Evolutionary conservation across 805 yeast species (phyloP).

Genomic region (Wickerhamiella sorbophila): DNA sequence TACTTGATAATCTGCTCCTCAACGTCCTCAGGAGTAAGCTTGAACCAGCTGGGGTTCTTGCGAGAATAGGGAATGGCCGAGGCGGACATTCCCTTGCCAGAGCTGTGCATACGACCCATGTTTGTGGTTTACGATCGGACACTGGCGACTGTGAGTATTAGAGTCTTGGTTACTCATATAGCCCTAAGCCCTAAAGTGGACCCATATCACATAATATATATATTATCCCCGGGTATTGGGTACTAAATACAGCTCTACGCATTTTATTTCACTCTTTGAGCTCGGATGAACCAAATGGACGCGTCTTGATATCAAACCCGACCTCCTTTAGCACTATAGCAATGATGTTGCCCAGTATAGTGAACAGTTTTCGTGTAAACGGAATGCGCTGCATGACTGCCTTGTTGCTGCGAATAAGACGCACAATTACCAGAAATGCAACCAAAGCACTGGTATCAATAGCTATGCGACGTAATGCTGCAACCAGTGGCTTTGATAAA

Average conservation of each 20-base stretch:
- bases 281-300: background rate
- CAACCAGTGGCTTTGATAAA: background rate
- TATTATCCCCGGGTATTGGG: background rate
- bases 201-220: background rate
- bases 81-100: conserved; percentile 99
- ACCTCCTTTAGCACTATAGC: conserved; percentile 16
- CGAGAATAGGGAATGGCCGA: conserved; percentile 99
- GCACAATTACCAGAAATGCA: conserved; percentile 10
- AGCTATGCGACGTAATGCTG: conserved; percentile 8
- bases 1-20: conserved; percentile 97
- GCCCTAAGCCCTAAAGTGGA: conserved; percentile 2
- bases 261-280: too few species aligned
- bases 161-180: background rate
- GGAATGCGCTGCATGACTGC: conserved; percentile 10
- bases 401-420: conserved; percentile 13
- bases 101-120: conserved; percentile 99
- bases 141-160: background rate
- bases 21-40: conserved; percentile 85
- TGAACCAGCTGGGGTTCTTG: conserved; percentile 98
- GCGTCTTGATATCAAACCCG: conserved; percentile 14
- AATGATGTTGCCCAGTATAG: conserved; percentile 11
- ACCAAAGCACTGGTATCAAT: conserved; percentile 10
- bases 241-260: too few species aligned
- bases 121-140: conserved; percentile 29
- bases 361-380: conserved; percentile 6